Percentiles rank a stretch among this genome's conserved stretches.
Evolutionary conservation across 345 rosid species (phyloP).

Genomic region (Raphanus raphanistrum): DNA sequence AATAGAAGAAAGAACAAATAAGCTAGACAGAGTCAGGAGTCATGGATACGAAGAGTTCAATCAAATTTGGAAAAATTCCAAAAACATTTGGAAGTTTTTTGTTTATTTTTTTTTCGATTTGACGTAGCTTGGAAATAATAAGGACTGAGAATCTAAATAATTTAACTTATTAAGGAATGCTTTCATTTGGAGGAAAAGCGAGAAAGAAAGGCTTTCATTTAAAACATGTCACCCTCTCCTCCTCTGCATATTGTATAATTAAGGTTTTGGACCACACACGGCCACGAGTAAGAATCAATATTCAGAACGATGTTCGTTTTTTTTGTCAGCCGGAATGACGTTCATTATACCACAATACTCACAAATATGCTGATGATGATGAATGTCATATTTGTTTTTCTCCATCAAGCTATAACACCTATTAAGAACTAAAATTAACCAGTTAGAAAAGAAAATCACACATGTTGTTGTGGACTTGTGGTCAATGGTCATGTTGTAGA

Average conservation of each 20-base stretch:
- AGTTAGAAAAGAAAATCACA: neutral
- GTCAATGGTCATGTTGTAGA: neutral
- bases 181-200: neutral
- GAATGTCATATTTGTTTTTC: neutral
- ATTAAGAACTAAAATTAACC: neutral
- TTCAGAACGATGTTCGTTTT: neutral
- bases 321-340: neutral
- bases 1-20: neutral
- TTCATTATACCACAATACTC: neutral
- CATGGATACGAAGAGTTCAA: neutral
- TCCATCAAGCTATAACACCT: neutral
- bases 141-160: neutral
- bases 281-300: neutral
- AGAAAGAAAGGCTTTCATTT: constrained; percentile 5
- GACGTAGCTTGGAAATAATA: neutral
- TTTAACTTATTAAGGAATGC: neutral
- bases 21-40: constrained; percentile 8
- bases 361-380: neutral
- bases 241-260: neutral
- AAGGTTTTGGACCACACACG: constrained; percentile 3
- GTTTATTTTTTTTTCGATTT: neutral
- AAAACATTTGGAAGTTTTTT: neutral
- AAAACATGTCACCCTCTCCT: neutral
- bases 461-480: neutral
- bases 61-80: constrained; percentile 1